Percentiles rank a stretch among this genome's conserved stretches.
These are phyloP conservation scores for Pseudonitzschia pungens DNA, from an alignment of 108 stramenopile genomes.

Conservation along the genomic window DNA sequence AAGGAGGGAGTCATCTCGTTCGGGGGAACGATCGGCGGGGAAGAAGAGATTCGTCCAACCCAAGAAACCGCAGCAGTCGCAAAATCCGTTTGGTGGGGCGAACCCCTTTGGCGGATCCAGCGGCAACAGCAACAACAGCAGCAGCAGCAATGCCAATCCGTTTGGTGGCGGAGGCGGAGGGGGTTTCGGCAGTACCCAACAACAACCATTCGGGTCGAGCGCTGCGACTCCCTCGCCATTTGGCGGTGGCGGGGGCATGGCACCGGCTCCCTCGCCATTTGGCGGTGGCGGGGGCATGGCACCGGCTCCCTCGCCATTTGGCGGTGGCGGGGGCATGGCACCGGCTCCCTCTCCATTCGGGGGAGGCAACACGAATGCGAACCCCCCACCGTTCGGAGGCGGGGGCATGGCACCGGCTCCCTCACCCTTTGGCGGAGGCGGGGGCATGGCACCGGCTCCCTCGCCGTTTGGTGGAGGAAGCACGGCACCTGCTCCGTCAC, in stretches of 20 bases:
- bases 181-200: background rate
- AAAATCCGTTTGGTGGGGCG: slow-evolving; percentile 15
- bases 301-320: slow-evolving; percentile 15
- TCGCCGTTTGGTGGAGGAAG: too few relatives aligned
- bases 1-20: slow-evolving; percentile 35
- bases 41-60: slow-evolving; percentile 9
- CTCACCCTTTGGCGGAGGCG: slow-evolving; percentile 30
- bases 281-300: slow-evolving; percentile 14
- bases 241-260: slow-evolving; percentile 6
- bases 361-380: slow-evolving; percentile 15
- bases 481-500: slow-evolving; percentile 12
- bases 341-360: slow-evolving; percentile 26
- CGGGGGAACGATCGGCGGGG: slow-evolving; percentile 34
- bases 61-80: background rate
- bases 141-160: background rate
- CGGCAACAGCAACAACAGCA: background rate
- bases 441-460: too few relatives aligned
- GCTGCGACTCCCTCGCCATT: background rate
- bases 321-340: slow-evolving; percentile 7
- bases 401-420: slow-evolving; percentile 1
- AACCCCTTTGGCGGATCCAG: background rate
- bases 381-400: slow-evolving; percentile 28
- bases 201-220: slow-evolving; percentile 1
- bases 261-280: slow-evolving; percentile 16
- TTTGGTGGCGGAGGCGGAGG: slow-evolving; percentile 11